Percentiles rank a stretch among this genome's conserved stretches.
Conservation (phyloP, 176 grass and related monocot genomes). For the Bromus sterilis region DNA sequence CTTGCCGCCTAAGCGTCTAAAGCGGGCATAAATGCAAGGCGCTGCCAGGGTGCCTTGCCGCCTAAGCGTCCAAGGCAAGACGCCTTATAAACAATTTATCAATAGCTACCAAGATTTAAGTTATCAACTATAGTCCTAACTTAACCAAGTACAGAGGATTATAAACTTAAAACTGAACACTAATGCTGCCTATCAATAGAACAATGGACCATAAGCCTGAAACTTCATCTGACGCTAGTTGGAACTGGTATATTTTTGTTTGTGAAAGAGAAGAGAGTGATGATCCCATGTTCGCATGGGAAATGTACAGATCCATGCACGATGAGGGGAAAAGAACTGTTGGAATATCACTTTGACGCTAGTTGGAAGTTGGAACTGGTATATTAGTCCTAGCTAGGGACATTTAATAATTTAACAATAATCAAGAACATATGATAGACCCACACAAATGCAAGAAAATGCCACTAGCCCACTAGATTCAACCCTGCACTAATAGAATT, state of each 20-base stretch:
- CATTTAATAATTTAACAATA: not conserved
- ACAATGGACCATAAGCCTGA: not conserved
- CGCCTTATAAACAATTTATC: not conserved
- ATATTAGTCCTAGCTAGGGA: not conserved
- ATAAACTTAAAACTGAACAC: not conserved
- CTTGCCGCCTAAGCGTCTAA: no score
- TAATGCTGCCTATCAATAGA: not conserved
- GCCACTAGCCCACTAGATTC: not conserved
- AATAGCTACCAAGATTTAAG: not conserved
- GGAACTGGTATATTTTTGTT: not conserved
- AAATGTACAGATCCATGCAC: not conserved
- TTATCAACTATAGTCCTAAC: not conserved
- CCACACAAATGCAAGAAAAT: not conserved
- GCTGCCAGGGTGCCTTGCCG: no score
- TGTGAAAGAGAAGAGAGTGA: not conserved
- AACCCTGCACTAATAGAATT: not conserved
- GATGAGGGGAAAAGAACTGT: not conserved
- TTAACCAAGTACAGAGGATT: not conserved
- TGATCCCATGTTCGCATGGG: not conserved
- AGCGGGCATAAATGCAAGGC: no score
- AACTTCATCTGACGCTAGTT: not conserved
- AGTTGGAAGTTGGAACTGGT: no score
- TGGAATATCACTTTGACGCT: no score
- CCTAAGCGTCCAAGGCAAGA: no score
- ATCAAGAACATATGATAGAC: not conserved